Conservation (phyloP, 805 yeast genomes). For the Wickerhamiella parazyma region DNA sequence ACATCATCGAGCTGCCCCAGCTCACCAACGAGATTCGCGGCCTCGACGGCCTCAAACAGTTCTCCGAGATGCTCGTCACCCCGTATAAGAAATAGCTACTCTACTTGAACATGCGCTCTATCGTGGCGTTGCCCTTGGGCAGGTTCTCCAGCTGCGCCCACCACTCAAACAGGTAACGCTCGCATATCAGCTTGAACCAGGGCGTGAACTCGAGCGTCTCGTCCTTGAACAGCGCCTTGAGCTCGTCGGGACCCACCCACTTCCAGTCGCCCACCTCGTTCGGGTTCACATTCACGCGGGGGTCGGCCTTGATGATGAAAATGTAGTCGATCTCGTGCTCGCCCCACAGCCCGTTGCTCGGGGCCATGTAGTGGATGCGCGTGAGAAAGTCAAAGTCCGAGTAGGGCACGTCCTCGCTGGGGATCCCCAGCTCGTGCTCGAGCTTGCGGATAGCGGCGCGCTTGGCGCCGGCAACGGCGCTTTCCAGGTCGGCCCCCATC, state of each 20-base stretch:
- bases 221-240: conserved; percentile 67
- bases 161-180: conserved; percentile 83
- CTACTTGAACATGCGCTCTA: conserved; percentile 16
- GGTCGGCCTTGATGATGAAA: conserved; percentile 51
- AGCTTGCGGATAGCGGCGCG: conserved; percentile 85
- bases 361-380: conserved; percentile 87
- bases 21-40: conserved; percentile 95
- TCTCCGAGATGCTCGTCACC: conserved; percentile 64
- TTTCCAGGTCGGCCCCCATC: conserved; percentile 48
- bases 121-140: conserved; percentile 12
- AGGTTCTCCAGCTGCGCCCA: conserved; percentile 38
- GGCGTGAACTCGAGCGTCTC: conserved; percentile 70
- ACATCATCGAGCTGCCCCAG: conserved; percentile 88
- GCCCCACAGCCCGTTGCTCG: conserved; percentile 74
- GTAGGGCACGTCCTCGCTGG: conserved; percentile 40
- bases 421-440: conserved; percentile 86
- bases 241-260: conserved; percentile 57
- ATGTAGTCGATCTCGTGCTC: conserved; percentile 97
- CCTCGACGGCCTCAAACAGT: conserved; percentile 64
- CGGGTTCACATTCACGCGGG: conserved; percentile 40
- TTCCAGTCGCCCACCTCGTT: conserved; percentile 77
- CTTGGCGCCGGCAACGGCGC: conserved; percentile 65
- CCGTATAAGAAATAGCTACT: conserved; percentile 28
- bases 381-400: conserved; percentile 71
- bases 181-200: conserved; percentile 95